phyloP scores from a whole-genome alignment of 1,284 basidiomycete species.

The Sanguinoderma infundibulare region DNA sequence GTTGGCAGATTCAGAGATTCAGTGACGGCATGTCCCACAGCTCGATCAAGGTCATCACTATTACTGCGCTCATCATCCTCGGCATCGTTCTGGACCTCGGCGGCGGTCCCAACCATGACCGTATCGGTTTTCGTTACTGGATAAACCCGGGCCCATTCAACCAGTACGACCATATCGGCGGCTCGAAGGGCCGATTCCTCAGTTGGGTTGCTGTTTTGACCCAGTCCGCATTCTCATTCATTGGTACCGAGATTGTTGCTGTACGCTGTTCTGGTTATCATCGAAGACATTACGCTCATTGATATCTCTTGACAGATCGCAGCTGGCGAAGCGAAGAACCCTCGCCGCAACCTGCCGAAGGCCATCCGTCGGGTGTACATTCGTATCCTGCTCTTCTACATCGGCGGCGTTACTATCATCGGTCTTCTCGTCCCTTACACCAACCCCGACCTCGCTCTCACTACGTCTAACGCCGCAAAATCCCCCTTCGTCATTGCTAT shows the following conservation, averaged over 20 bases:
- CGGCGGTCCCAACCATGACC: conserved; percentile 58
- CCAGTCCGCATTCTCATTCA: conserved; percentile 76
- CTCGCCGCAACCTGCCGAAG: conserved; percentile 68
- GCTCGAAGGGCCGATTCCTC: conserved; percentile 56
- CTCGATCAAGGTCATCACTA: conserved; percentile 65
- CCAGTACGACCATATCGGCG: conserved; percentile 46
- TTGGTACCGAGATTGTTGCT: conserved; percentile 79
- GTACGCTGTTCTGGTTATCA: conserved; percentile 46
- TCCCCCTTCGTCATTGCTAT: conserved; percentile 89
- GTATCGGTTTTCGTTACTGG: conserved; percentile 55
- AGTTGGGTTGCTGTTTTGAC: conserved; percentile 56
- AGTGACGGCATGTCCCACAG: conserved; percentile 24
- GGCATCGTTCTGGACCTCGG: conserved; percentile 66
- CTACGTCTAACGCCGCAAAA: conserved; percentile 61
- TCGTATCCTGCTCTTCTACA: conserved; percentile 80
- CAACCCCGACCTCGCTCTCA: conserved; percentile 58
- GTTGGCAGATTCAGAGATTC: not conserved
- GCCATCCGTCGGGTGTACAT: conserved; percentile 72
- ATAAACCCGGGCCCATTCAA: conserved; percentile 61
- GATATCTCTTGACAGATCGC: conserved; percentile 56
- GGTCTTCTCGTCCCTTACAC: conserved; percentile 79
- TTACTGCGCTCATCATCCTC: conserved; percentile 53
- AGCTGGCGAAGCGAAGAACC: conserved; percentile 78
- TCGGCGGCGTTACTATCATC: conserved; percentile 59
- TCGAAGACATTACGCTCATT: not conserved